A percentile compares a stretch with the other conserved stretches of the same genome.
These are phyloP conservation scores for Spinacia oleracea DNA, from an alignment of 179 eudicot genomes.

Conservation along the genomic window DNA sequence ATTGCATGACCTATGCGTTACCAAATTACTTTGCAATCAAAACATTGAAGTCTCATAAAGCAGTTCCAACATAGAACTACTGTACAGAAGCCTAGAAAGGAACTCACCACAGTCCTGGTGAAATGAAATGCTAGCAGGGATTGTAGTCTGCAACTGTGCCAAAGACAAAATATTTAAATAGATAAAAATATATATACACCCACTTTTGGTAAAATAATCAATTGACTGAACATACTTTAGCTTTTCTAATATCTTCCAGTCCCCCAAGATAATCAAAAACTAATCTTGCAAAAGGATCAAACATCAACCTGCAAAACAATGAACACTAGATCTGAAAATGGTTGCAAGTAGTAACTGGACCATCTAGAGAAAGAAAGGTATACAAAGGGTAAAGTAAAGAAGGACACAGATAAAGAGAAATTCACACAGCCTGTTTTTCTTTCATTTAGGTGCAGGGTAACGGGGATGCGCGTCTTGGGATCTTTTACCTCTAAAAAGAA, in stretches of 20 bases:
- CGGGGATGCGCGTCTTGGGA: too few relatives aligned
- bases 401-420: conserved; percentile 8
- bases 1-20: not conserved
- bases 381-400: conserved; percentile 5
- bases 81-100: conserved; percentile 1
- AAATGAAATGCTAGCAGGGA: conserved; percentile 63
- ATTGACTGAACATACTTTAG: conserved; percentile 55
- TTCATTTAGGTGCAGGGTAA: not conserved
- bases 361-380: not conserved
- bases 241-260: conserved; percentile 66
- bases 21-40: not conserved
- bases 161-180: conserved; percentile 18
- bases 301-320: conserved; percentile 69
- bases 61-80: not conserved
- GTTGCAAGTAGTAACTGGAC: not conserved
- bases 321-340: conserved; percentile 1
- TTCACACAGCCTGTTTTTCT: not conserved
- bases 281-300: conserved; percentile 76
- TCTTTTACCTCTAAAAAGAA: too few relatives aligned
- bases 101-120: conserved; percentile 75
- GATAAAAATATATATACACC: not conserved
- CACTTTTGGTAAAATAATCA: not conserved
- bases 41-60: not conserved
- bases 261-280: conserved; percentile 85
- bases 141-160: conserved; percentile 65